Evolutionary conservation across 2,329 filamentous ascomycete genomes (phyloP).

Genomic region (Ophiocordyceps australis): DNA sequence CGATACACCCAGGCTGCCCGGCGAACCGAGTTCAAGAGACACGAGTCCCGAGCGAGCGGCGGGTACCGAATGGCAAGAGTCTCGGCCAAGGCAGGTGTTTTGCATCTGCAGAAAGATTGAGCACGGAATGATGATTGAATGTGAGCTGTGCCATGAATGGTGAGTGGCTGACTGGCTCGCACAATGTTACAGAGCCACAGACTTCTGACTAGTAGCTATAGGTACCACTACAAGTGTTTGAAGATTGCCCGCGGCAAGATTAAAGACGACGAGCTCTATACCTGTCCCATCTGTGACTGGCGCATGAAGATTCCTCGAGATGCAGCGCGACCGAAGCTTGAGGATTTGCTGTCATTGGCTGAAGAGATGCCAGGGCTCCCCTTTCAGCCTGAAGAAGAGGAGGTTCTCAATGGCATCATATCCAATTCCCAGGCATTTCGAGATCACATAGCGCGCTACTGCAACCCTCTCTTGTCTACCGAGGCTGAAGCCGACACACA

Average conservation of each 20-base stretch:
- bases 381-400: constrained; percentile 92
- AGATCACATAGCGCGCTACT: constrained; percentile 61
- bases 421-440: constrained; percentile 72
- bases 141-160: constrained; percentile 96
- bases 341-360: constrained; percentile 70
- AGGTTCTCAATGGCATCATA: constrained; percentile 70
- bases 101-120: constrained; percentile 90
- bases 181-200: constrained; percentile 1
- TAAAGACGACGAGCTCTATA: constrained; percentile 97
- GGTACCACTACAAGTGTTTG: constrained; percentile 95
- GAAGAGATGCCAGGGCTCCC: constrained; percentile 66
- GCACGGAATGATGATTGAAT: constrained; percentile 99
- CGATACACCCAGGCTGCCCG: constrained; percentile 76
- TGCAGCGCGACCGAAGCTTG: constrained; percentile 84
- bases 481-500: constrained; percentile 77
- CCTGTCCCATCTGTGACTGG: constrained; percentile 95
- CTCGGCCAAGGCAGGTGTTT: constrained; percentile 62
- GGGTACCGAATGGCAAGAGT: constrained; percentile 41
- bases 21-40: constrained; percentile 81
- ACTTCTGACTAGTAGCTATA: constrained; percentile 14
- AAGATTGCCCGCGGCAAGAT: constrained; percentile 97
- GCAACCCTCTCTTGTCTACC: constrained; percentile 64
- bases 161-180: constrained; percentile 29
- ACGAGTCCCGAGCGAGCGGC: constrained; percentile 37
- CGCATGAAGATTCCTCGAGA: constrained; percentile 92